Conservation (phyloP, 2,329 filamentous ascomycete species). For the Penicillium sp. region DNA sequence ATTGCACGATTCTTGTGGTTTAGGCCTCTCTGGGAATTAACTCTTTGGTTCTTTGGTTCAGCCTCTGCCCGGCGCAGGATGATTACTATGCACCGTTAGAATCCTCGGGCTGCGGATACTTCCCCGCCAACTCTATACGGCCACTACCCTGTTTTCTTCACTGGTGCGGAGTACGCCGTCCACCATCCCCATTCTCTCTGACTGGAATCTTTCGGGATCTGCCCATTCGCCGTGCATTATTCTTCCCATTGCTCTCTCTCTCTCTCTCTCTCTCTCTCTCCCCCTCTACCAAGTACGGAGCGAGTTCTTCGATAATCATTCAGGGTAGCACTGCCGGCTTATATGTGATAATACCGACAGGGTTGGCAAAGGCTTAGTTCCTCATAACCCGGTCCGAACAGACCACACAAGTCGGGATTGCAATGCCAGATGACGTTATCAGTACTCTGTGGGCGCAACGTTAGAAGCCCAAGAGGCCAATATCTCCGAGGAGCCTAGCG, state of each 20-base stretch:
- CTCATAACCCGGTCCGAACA: neutral
- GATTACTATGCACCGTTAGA: neutral
- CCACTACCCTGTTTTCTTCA: neutral
- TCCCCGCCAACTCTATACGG: neutral
- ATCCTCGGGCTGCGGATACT: neutral
- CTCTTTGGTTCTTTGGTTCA: conserved; percentile 11
- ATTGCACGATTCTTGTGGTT: neutral
- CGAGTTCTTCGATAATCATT: neutral
- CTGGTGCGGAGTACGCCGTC: conserved; percentile 1
- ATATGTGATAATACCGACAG: conserved; percentile 11
- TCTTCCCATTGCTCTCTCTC: neutral
- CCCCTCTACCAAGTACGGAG: neutral
- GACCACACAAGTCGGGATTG: neutral
- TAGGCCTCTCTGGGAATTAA: neutral
- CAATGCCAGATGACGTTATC: conserved; percentile 18
- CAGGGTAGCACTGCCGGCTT: conserved; percentile 6
- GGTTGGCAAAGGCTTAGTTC: conserved; percentile 28
- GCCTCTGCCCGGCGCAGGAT: neutral
- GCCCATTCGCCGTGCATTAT: conserved; percentile 15
- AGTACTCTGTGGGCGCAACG: neutral
- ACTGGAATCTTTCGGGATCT: conserved; percentile 2
- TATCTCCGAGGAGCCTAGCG: neutral
- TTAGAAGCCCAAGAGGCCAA: neutral
- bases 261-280: neutral
- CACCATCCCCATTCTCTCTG: neutral